These are phyloP conservation scores for Neopestalotiopsis rosae DNA, from an alignment of 2,329 filamentous ascomycete species.

Conservation along the genomic window DNA sequence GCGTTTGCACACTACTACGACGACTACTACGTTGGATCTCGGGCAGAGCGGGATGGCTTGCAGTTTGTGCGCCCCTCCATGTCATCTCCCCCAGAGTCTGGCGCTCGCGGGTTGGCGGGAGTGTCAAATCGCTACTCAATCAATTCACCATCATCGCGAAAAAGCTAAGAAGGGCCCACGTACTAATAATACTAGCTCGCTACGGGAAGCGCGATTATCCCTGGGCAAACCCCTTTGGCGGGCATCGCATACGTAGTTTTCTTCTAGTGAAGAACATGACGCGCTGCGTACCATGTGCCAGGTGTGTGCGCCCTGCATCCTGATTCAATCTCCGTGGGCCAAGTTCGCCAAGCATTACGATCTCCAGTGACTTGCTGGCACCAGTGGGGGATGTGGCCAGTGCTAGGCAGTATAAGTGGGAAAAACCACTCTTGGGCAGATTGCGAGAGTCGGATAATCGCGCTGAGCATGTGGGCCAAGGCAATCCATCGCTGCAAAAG, in stretches of 20 bases:
- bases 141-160: neutral
- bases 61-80: conserved; percentile 2
- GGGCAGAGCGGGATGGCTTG: conserved; percentile 6
- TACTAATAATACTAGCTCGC: neutral
- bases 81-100: conserved; percentile 13
- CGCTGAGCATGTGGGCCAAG: neutral
- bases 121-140: neutral
- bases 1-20: neutral
- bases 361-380: conserved; percentile 15
- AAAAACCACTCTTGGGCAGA: conserved; percentile 12
- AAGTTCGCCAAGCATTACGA: conserved; percentile 19
- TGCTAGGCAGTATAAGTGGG: neutral
- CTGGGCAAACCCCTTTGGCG: neutral
- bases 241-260: neutral
- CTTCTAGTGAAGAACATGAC: neutral
- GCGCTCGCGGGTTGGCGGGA: neutral
- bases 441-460: conserved; percentile 16
- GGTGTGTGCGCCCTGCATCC: conserved; percentile 2
- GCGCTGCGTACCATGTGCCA: neutral
- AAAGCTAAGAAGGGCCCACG: neutral
- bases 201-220: neutral
- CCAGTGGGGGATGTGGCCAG: neutral
- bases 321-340: conserved; percentile 17
- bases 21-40: neutral
- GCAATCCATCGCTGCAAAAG: neutral